phyloP scores from a whole-genome alignment of 2,329 filamentous ascomycete species.

The Moelleriella libera region DNA sequence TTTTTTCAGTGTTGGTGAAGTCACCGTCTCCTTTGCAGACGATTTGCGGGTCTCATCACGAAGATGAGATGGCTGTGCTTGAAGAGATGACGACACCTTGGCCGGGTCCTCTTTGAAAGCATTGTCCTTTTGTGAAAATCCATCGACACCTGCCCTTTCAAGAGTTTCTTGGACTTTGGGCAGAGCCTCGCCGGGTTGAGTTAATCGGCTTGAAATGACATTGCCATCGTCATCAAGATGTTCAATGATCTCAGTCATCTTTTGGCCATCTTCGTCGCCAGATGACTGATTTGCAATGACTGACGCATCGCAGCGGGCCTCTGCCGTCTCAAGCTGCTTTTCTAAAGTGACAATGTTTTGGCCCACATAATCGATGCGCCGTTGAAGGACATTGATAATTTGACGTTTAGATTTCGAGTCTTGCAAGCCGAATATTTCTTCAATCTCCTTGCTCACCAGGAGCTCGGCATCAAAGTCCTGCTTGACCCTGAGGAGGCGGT shows the following conservation, averaged over 20 bases:
- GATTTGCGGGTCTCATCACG: neutral
- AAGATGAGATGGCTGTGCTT: neutral
- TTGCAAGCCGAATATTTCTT: constrained; percentile 26
- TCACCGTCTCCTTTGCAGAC: neutral
- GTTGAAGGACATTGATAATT: constrained; percentile 47
- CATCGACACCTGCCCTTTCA: constrained; percentile 59
- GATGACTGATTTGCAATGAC: constrained; percentile 45
- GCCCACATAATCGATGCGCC: constrained; percentile 79
- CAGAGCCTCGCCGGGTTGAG: constrained; percentile 53
- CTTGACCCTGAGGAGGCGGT: constrained; percentile 44
- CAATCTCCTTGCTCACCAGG: constrained; percentile 41
- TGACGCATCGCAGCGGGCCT: constrained; percentile 55
- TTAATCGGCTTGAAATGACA: constrained; percentile 53
- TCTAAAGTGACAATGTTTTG: constrained; percentile 64
- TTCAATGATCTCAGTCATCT: constrained; percentile 83
- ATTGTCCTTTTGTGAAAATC: neutral
- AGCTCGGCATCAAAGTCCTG: constrained; percentile 47
- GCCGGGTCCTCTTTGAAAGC: neutral
- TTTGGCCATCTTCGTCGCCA: constrained; percentile 54
- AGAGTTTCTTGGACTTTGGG: constrained; percentile 58
- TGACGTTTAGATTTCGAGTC: constrained; percentile 19
- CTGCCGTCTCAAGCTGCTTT: constrained; percentile 54
- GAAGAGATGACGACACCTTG: too few species aligned
- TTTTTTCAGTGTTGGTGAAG: constrained; percentile 26
- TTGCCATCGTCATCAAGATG: constrained; percentile 85